Evolutionary conservation across 805 yeast genomes (phyloP).

Genomic region (Lipomyces orientalis): DNA sequence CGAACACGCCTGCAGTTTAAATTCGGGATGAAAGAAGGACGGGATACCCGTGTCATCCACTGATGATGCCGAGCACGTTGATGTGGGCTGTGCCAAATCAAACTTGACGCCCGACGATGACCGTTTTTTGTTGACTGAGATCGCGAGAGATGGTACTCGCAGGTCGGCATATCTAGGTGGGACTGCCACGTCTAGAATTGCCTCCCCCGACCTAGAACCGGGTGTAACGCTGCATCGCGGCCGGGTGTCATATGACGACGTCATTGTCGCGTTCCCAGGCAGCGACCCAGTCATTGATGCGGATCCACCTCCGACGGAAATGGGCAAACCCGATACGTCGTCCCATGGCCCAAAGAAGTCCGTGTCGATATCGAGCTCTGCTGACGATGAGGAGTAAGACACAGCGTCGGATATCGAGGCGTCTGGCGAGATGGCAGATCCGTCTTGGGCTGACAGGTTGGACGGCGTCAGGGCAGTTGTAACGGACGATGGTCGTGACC

Average conservation of each 20-base stretch:
- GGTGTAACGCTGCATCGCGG: neutral
- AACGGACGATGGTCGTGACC: conserved; percentile 6
- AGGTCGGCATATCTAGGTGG: neutral
- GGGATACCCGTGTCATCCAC: neutral
- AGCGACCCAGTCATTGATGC: neutral
- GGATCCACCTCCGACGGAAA: neutral
- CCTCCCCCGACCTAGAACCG: neutral
- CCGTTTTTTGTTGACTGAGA: neutral
- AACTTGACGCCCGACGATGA: neutral
- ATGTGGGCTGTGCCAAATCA: neutral
- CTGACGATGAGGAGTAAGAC: neutral
- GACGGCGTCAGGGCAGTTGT: conserved; percentile 4
- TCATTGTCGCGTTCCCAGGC: neutral
- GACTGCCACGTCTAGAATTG: neutral
- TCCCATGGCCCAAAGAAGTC: conserved; percentile 19
- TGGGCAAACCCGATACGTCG: neutral
- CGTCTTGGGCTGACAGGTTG: neutral
- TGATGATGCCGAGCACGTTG: neutral
- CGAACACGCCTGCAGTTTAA: neutral
- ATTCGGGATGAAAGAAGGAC: neutral
- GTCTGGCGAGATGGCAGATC: neutral
- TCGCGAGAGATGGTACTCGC: neutral
- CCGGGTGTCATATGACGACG: neutral
- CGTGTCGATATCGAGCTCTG: neutral
- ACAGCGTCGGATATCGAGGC: neutral